A percentile compares a stretch with the other conserved stretches of the same genome.
phyloP scores from a whole-genome alignment of 495 filamentous ascomycete species.

The Clavariopsis aquatica region DNA sequence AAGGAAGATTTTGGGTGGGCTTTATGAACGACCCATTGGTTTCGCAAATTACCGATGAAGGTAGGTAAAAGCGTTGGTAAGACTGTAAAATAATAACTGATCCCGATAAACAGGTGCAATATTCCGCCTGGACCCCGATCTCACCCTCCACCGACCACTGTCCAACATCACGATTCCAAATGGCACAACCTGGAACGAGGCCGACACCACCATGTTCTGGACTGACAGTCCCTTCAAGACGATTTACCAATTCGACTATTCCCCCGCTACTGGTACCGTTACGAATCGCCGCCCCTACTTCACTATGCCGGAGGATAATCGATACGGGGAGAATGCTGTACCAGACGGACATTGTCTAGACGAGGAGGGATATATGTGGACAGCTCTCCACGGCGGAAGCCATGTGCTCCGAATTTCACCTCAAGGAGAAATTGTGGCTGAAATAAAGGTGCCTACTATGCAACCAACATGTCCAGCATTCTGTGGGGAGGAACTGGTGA shows the following conservation, averaged over 20 bases:
- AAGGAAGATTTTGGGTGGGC: slow-evolving; percentile 86
- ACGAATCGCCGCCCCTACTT: slow-evolving; percentile 71
- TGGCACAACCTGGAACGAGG: slow-evolving; percentile 68
- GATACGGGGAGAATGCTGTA: slow-evolving; percentile 43
- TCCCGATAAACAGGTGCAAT: slow-evolving; percentile 54
- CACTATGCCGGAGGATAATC: slow-evolving; percentile 42
- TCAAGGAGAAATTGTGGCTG: slow-evolving; percentile 44
- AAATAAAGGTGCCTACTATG: slow-evolving; percentile 44
- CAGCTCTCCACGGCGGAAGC: slow-evolving; percentile 42
- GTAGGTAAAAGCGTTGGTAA: slow-evolving; percentile 12
- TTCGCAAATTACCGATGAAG: slow-evolving; percentile 43
- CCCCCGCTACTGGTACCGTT: slow-evolving; percentile 60
- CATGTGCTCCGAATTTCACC: slow-evolving; percentile 44
- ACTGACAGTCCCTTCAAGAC: slow-evolving; percentile 69
- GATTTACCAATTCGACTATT: slow-evolving; percentile 76
- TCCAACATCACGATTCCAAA: slow-evolving; percentile 79
- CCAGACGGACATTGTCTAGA: slow-evolving; percentile 53
- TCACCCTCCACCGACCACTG: slow-evolving; percentile 60
- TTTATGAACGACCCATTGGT: slow-evolving; percentile 71
- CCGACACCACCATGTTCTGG: slow-evolving; percentile 78
- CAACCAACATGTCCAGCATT: slow-evolving; percentile 47
- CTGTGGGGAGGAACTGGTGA: slow-evolving; percentile 44
- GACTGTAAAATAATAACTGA: slow-evolving; percentile 24
- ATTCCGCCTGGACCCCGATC: slow-evolving; percentile 65
- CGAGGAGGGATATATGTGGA: slow-evolving; percentile 48